Evolutionary conservation across 2,329 filamentous ascomycete species (phyloP), one percentile per base, ranked within the genome.

Genomic region (Apiospora aurea): DNA sequence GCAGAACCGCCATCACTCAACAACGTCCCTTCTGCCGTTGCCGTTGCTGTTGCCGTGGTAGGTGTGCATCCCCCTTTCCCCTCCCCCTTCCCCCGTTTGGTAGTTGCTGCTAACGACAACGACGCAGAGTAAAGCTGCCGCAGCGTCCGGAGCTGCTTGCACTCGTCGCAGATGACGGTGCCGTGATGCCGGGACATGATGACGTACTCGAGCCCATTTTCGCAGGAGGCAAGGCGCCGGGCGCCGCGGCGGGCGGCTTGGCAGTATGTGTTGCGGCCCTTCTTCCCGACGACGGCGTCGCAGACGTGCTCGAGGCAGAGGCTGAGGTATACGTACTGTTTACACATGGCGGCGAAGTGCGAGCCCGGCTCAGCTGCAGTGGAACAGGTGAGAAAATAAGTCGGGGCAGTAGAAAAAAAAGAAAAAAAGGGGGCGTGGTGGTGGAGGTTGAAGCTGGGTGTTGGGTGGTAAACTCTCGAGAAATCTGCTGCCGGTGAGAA

Each of bases 321-420:
- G 6, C 34, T 64, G 57, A 64, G 21, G 34, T 64, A 64, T 6
- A 64, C 34, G 34, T 64, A 64, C 34, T 41, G 57, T 13, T 64
- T 64, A n/a, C 57, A 64, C 57, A 64, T 64, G 57, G 14, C 57
- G 57, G 57, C 57, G 57, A 24, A 3, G 53, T 61, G 7, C 29
- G 10, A 8, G 57, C 8, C 21, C 14, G 38, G 53, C 53, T 61
- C 2, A 38, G 29, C 10, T 38, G 29, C 4, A 18, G 8, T 18
- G 29, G 29, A n/a, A 8, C 2, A 26, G 21, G 0, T 6, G 51
- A 29, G 4, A 2, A 16, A n/a, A 49, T 49, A 11, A 16, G 7
- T 21, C 8, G 18, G 46, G 18, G 46, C 18, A n/a, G 34, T 38
- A 38, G 34, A 4, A 38, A 8, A 38, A 38, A 38, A 34, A 34